These are phyloP conservation scores for Cucurbita pepo DNA, from an alignment of 306 rosid genomes.

Conservation along the genomic window DNA sequence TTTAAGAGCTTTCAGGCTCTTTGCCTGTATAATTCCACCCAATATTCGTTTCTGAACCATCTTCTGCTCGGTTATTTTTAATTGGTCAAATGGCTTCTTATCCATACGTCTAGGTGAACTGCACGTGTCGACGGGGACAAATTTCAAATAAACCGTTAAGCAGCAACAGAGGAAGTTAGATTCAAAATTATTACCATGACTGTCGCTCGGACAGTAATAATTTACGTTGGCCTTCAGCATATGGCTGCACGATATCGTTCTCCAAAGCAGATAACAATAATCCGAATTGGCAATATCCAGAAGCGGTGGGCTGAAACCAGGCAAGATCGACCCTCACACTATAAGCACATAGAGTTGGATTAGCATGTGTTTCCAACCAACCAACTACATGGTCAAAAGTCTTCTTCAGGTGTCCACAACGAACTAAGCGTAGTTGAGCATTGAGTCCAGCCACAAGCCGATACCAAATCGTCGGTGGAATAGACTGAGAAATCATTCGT, in stretches of 20 bases:
- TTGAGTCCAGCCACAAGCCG: conserved; percentile 93
- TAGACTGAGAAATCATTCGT: conserved; percentile 25
- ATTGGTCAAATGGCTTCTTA: conserved; percentile 18
- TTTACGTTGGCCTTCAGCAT: conserved; percentile 28
- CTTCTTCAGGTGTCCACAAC: conserved; percentile 50
- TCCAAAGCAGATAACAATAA: conserved; percentile 37
- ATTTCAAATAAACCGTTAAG: conserved; percentile 4
- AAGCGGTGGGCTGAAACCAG: conserved; percentile 86
- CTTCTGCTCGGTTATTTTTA: conserved; percentile 31
- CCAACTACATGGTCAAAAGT: conserved; percentile 48
- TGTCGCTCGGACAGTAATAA: conserved; percentile 26
- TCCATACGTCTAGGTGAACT: conserved; percentile 19
- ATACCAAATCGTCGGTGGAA: conserved; percentile 91
- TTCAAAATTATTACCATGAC: conserved; percentile 33
- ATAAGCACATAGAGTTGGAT: conserved; percentile 36
- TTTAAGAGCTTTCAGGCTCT: conserved; percentile 51
- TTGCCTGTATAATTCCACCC: conserved; percentile 46
- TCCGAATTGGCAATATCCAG: conserved; percentile 83
- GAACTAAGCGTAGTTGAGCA: conserved; percentile 73
- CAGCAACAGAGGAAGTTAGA: conserved; percentile 7
- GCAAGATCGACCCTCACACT: conserved; percentile 64
- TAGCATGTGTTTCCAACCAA: conserved; percentile 70
- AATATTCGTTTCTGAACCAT: conserved; percentile 36
- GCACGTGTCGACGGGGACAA: conserved; percentile 15
- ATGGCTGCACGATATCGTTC: conserved; percentile 22